Evolutionary conservation across 164 flowering plant species (phyloP).

Genomic region (Brasenia schreberi): DNA sequence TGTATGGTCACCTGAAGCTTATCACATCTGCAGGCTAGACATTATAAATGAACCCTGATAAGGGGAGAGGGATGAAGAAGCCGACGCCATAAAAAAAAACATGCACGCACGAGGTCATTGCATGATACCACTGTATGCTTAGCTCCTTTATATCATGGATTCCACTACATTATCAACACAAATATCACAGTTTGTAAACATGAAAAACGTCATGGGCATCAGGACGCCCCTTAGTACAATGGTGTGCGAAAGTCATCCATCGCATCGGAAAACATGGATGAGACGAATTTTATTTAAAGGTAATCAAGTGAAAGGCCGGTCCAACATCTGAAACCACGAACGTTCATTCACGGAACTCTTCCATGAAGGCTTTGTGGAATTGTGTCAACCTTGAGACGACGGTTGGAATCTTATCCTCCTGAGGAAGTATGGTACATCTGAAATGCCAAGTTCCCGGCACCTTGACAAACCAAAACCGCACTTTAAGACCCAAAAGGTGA

Average conservation of each 20-base stretch:
- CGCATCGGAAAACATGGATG: neutral
- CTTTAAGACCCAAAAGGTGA: neutral
- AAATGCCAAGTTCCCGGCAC: conserved; percentile 97
- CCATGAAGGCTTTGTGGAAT: conserved; percentile 81
- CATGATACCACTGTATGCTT: no score
- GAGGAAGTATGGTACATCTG: conserved; percentile 91
- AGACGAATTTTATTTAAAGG: neutral
- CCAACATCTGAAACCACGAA: neutral
- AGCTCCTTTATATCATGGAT: no score
- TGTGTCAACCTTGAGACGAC: conserved; percentile 56
- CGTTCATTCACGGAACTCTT: conserved; percentile 53
- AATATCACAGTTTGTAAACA: no score
- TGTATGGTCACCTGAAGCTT: no score
- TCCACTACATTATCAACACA: no score
- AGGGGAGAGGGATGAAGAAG: no score
- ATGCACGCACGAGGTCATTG: no score
- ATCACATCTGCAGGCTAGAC: no score
- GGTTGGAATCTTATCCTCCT: conserved; percentile 93
- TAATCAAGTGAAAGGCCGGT: neutral
- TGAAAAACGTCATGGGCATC: no score
- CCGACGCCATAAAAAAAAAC: no score
- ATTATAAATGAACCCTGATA: no score
- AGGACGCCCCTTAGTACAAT: no score
- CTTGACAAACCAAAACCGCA: conserved; percentile 16
- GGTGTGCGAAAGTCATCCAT: neutral